Base-by-base conservation (phyloP, 1,139 yeast genomes). In the Blastobotrys niveus region DNA sequence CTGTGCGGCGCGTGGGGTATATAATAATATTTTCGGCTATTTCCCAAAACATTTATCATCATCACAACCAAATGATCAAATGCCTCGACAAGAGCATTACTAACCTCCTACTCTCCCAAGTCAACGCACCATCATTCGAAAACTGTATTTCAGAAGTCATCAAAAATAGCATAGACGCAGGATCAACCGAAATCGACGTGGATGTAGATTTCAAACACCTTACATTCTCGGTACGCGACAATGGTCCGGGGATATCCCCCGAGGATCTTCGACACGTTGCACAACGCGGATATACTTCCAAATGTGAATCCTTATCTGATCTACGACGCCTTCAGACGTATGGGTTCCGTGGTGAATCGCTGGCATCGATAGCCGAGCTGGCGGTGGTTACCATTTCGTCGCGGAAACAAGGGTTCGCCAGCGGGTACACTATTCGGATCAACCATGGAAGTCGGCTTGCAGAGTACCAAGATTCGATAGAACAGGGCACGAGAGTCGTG, bases 271-370 rank as follows among this genome's bases (percentile, higher is more conserved):
- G 72, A 34, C 9, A 29, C 24, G 50, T 63, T 12, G 56, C 54
- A 2, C 42, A 31, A 17, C 49, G 52, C 62, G 78, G 46, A 67
- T 29, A 29, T 15, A 41, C 44, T 1, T 41, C 44, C 15, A 41
- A 41, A 15, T 20, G 32, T 5, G n/a, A 20, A 14, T 2, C n/a
- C 12, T 18, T 74, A 47, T 77, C 74, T 12, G 87, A 82, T 48
- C 60, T 82, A 39, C 61, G 62, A 21, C 53, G 62, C 0, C 64
- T 80, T 3, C 56, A 63, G 2, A 81, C 91, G 0, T 79, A 79
- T 59, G 95, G 95, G 0, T 86, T 82, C 58, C 69, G 89, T 49
- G 96, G 96, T 6, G 91, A 85, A 58, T 89, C 95, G 0, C 63
- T 88, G 38, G 79, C 84, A 21, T 76, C 83, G 45, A 75, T 87